Conservation (phyloP, 345 rosid genomes). For the Pelargonium nanum region DNA sequence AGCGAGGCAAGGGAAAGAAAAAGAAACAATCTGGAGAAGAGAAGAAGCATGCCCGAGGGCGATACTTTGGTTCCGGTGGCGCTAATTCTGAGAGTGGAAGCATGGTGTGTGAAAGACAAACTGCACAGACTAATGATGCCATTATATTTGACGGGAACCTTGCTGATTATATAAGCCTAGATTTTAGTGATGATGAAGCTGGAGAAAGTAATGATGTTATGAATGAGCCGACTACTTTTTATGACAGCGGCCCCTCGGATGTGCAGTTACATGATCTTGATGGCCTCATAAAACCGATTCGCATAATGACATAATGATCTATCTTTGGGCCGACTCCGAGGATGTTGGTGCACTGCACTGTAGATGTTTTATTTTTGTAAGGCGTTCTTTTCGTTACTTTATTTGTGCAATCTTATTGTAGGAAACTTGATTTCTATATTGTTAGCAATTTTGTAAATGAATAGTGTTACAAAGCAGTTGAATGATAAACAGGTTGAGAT, state of each 20-base stretch:
- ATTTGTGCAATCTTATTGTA: not conserved
- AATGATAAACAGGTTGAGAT: too few species aligned
- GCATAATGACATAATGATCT: not conserved
- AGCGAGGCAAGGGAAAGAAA: conserved; percentile 48
- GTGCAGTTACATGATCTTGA: not conserved
- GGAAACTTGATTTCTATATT: too few species aligned
- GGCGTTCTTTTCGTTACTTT: not conserved
- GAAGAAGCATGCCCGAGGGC: conserved; percentile 42
- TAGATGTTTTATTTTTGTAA: not conserved
- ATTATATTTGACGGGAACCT: conserved; percentile 22
- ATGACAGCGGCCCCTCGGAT: conserved; percentile 4
- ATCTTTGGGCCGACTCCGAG: too few species aligned
- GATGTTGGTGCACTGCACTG: not conserved
- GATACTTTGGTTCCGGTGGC: conserved; percentile 49
- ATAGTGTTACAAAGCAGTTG: too few species aligned
- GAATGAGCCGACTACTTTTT: conserved; percentile 15
- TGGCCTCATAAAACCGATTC: not conserved
- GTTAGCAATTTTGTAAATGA: too few species aligned
- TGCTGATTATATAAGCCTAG: conserved; percentile 49
- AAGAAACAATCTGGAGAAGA: conserved; percentile 37
- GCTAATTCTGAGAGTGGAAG: conserved; percentile 22
- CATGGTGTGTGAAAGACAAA: conserved; percentile 19
- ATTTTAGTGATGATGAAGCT: conserved; percentile 33
- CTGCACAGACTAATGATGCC: conserved; percentile 12
- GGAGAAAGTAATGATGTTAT: conserved; percentile 20